Base-by-base conservation (phyloP, 129 eudicot species). In the Lonicera japonica region DNA sequence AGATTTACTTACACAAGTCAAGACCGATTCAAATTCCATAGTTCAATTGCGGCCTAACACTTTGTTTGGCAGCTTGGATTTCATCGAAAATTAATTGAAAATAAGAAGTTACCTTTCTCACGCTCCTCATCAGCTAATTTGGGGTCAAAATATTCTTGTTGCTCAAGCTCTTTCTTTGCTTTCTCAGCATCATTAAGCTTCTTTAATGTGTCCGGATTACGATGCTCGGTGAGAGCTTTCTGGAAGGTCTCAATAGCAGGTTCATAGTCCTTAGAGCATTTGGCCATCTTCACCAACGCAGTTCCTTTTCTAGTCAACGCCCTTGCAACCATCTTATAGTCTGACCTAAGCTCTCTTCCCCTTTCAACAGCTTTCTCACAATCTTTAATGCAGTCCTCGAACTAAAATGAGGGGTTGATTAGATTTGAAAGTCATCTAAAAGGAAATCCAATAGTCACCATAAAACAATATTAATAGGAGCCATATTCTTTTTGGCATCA, bases 321-420 rank as follows among this genome's bases (percentile, higher is more conserved):
- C 77, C 92, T 82, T 12, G 99, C 99, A 52, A 94, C 75, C 99
- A 94, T 94, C 76, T 94, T 94, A 64, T 70, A 94, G 70, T 94
- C 99, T 0, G 95, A 83, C 48, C 99, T 81, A 29, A 88, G 89
- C 73, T 94, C 99, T 79, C 99, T 74, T 53, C 99, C 99, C 57
- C 95, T 88, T 66, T 94, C 99, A 47, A 94, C 99, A 63, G 99
- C 99, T 63, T 74, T 83, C 15, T 94, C 99, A 75, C 99, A 94
- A 60, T 94, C 99, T 56, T 88, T 79, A 22, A 94, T 85, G 73
- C 99, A 88, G n/a, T 94, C 99, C 18, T 88, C 99, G 68, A 73
- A 94, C 99, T 94, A 76, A n/a, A 58, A 22, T 12, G 13, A n/a
- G 57, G 53, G 66, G 48, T 13, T 24, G 14, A 23, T 13, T 5